Evolutionary conservation across 495 filamentous ascomycete genomes (phyloP), one percentile per base, ranked within the genome.

Genomic region (Talaromyces nanjingensis): DNA sequence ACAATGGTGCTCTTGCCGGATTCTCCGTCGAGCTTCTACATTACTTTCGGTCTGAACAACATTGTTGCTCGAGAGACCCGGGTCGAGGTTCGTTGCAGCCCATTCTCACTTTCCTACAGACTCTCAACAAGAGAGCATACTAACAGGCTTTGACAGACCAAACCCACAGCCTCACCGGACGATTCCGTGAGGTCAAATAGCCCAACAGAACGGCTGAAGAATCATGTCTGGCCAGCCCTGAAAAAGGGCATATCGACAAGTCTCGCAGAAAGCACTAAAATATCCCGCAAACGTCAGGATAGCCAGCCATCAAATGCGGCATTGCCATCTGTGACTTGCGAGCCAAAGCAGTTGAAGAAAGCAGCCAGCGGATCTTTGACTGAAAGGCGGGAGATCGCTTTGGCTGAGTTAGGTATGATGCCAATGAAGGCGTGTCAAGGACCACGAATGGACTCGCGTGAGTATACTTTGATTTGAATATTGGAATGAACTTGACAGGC

Each of bases 401-500:
- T 86, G 6, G 81, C 86, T 11, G 88, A 89, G 59, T 70, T 89
- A 25, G 87, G 84, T 4, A 29, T 60, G 11, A 59, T 24, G 14
- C 81, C 83, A 47, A 87, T 88, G 85, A 85, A 85, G 5, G 88
- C 86, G 3, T 85, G 88, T 12, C 86, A 87, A 64, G 88, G 89
- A 68, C 71, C 79, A 55, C 73, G 82, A 49, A 84, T 90, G 79
- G 89, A 91, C 73, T 91, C 89, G 70, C 89, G 89, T 91, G 83
- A 79, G 88, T 81, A 12, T 2, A 12, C 20, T 6, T 42, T 55
- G 34, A n/a, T 8, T 52, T 31, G 14, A 18, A n/a, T 29, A 37
- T 14, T 27, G 34, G 39, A 45, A 24, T 49, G 49, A 65, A 56
- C 49, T 70, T 75, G 52, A 72, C 37, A 42, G 4, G 37, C 75